phyloP scores from a whole-genome alignment of 139 green algal species.

The Limnomonas spitsbergensis region DNA sequence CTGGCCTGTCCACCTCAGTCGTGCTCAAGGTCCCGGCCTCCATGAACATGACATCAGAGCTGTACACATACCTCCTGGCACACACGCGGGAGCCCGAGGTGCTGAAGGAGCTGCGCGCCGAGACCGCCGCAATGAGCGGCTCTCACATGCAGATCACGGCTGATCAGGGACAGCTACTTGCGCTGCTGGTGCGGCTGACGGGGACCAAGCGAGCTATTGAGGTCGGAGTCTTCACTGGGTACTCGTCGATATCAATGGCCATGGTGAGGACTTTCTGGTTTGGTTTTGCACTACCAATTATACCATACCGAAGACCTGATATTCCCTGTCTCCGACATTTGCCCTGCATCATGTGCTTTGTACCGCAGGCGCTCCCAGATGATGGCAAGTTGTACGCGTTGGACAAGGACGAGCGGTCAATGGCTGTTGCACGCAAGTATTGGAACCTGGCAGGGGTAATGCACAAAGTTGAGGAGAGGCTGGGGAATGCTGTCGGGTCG shows the following conservation, averaged over 20 bases:
- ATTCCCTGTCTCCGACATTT: too few relatives aligned
- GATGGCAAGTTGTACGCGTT: conserved; percentile 72
- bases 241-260: conserved; percentile 73
- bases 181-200: conserved; percentile 64
- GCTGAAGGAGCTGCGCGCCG: conserved; percentile 50
- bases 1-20: neutral
- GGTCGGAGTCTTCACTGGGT: conserved; percentile 86
- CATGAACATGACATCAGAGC: conserved; percentile 36
- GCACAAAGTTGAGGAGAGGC: conserved; percentile 46
- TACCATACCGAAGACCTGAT: too few relatives aligned
- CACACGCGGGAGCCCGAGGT: conserved; percentile 68
- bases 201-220: conserved; percentile 55
- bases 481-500: conserved; percentile 43
- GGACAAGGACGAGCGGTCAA: conserved; percentile 64
- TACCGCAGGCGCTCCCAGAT: conserved; percentile 60
- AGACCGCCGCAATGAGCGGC: conserved; percentile 55
- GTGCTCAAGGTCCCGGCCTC: conserved; percentile 45
- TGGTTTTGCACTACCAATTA: too few relatives aligned
- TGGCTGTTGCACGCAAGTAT: conserved; percentile 69
- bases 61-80: conserved; percentile 68
- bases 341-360: too few relatives aligned
- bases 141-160: conserved; percentile 72
- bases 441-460: conserved; percentile 66
- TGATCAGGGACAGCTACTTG: conserved; percentile 81
- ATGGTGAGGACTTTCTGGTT: conserved; percentile 33